A percentile compares a stretch with the other conserved stretches of the same genome.
These are phyloP conservation scores for Cryptococcus sp. DNA, from an alignment of 1,284 basidiomycete species.

Conservation along the genomic window DNA sequence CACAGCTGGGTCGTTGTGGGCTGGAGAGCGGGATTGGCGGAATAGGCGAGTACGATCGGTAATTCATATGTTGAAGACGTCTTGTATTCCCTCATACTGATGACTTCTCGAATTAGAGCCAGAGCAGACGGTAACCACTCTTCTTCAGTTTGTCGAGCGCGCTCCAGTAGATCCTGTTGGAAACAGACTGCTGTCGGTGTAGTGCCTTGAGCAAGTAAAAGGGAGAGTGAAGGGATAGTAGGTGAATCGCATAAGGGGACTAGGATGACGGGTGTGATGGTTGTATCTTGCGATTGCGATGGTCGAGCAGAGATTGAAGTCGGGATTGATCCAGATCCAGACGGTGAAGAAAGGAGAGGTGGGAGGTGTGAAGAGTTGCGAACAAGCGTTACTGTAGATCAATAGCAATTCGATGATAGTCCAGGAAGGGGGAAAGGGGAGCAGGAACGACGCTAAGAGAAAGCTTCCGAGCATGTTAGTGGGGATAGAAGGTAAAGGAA, in stretches of 20 bases:
- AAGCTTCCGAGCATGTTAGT: not conserved
- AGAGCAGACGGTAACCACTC: constrained; percentile 41
- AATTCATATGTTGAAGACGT: not conserved
- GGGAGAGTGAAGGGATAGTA: constrained; percentile 40
- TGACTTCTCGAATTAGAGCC: constrained; percentile 27
- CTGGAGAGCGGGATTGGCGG: constrained; percentile 37
- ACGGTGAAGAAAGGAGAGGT: constrained; percentile 18
- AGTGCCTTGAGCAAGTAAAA: constrained; percentile 40
- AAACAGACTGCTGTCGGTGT: constrained; percentile 47
- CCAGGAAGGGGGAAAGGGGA: constrained; percentile 3
- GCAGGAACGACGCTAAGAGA: not conserved
- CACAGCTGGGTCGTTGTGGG: constrained; percentile 31
- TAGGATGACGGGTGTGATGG: constrained; percentile 37
- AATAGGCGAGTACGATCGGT: constrained; percentile 42
- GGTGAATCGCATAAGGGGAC: constrained; percentile 44
- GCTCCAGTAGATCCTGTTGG: constrained; percentile 45
- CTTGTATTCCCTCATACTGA: constrained; percentile 13
- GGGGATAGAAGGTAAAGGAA: not conserved
- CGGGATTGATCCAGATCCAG: constrained; percentile 6
- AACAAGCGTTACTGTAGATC: constrained; percentile 31
- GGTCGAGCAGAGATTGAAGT: constrained; percentile 10
- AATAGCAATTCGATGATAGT: not conserved
- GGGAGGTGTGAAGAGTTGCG: constrained; percentile 35
- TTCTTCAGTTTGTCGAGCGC: constrained; percentile 39
- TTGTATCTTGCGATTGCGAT: not conserved